phyloP scores from a whole-genome alignment of 805 yeast species.

The Cyberlindnera mrakii region DNA sequence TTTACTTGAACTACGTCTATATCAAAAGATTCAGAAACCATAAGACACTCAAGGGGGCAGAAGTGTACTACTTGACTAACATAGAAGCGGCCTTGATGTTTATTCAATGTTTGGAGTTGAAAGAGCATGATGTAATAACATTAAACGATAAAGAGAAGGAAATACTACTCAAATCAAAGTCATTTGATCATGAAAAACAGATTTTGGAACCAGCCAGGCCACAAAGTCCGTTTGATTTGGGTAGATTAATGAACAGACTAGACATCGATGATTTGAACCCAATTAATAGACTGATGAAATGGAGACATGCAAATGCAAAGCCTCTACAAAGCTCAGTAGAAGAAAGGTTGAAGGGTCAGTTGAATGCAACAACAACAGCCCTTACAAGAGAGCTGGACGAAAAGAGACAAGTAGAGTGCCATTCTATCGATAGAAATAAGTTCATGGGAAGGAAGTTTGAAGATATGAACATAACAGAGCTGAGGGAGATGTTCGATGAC shows the following conservation, averaged over 20 bases:
- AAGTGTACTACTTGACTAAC: constrained; percentile 21
- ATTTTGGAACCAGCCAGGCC: neutral
- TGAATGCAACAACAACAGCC: no score
- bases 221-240: neutral
- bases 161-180: neutral
- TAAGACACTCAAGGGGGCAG: constrained; percentile 11
- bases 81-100: constrained; percentile 22
- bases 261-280: no score
- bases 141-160: constrained; percentile 13
- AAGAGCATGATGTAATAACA: neutral
- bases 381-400: no score
- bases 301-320: no score
- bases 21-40: constrained; percentile 20
- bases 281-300: no score
- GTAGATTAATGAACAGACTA: no score
- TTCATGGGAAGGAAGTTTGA: constrained; percentile 11
- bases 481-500: constrained; percentile 15
- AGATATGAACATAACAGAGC: constrained; percentile 13
- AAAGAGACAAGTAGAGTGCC: no score
- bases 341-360: no score
- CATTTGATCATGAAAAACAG: neutral
- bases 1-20: constrained; percentile 17
- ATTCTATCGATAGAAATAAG: constrained; percentile 8
- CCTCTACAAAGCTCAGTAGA: no score
- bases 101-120: constrained; percentile 7